phyloP scores from a whole-genome alignment of 495 filamentous ascomycete genomes.

The Rusavskia elegans region DNA sequence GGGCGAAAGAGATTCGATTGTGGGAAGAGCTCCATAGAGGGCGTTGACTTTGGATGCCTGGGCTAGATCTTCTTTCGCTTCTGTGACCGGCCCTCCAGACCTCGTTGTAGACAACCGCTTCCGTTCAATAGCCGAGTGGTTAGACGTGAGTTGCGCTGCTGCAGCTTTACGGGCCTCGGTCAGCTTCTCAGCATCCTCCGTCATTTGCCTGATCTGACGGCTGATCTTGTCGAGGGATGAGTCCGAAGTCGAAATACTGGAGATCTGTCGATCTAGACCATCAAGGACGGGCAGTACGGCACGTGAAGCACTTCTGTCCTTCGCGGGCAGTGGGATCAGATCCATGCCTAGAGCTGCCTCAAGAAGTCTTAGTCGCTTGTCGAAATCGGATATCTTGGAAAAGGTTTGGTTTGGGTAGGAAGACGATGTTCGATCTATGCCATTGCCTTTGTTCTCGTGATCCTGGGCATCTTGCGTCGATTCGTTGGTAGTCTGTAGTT shows the following conservation, averaged over 20 bases:
- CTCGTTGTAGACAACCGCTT: background rate
- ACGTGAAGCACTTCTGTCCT: constrained; percentile 35
- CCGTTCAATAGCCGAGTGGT: constrained; percentile 34
- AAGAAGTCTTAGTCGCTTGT: constrained; percentile 57
- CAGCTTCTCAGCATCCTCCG: constrained; percentile 64
- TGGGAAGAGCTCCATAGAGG: constrained; percentile 74
- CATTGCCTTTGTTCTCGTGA: background rate
- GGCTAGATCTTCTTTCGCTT: constrained; percentile 26
- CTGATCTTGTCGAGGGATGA: constrained; percentile 24
- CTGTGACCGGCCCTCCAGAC: background rate
- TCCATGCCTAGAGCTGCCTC: constrained; percentile 73
- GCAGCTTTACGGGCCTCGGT: constrained; percentile 55
- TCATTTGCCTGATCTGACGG: constrained; percentile 16
- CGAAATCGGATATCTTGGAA: constrained; percentile 74
- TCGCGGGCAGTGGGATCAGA: constrained; percentile 42
- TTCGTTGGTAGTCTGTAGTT: background rate
- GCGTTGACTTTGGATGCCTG: constrained; percentile 78
- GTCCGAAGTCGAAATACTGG: constrained; percentile 44
- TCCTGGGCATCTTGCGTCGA: background rate
- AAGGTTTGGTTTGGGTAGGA: constrained; percentile 51
- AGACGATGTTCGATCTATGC: constrained; percentile 35
- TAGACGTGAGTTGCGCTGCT: constrained; percentile 32
- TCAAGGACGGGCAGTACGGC: constrained; percentile 71
- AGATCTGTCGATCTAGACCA: constrained; percentile 54
- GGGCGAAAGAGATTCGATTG: constrained; percentile 75